Evolutionary conservation across 1,139 yeast species (phyloP).

Genomic region (Yamadazyma conglobata): DNA sequence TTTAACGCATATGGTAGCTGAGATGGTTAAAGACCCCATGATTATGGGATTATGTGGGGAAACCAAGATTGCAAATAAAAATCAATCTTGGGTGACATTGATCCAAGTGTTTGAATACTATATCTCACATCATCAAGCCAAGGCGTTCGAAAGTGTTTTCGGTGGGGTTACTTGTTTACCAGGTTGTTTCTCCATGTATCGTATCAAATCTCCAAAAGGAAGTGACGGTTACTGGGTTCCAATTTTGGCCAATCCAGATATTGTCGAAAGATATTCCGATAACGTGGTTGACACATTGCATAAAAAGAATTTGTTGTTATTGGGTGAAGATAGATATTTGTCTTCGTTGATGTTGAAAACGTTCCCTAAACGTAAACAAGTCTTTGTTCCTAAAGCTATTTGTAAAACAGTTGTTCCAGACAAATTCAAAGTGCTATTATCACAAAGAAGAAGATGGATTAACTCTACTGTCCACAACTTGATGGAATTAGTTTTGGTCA

Average conservation of each 20-base stretch:
- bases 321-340: constrained; percentile 92
- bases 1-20: constrained; percentile 87
- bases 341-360: constrained; percentile 88
- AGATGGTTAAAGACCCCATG: constrained; percentile 85
- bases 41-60: constrained; percentile 98
- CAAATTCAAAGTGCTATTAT: constrained; percentile 70
- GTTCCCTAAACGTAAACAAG: constrained; percentile 87
- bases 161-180: constrained; percentile 98
- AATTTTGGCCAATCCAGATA: constrained; percentile 90
- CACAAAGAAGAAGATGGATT: constrained; percentile 98
- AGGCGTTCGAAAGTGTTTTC: constrained; percentile 93
- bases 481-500: constrained; percentile 83
- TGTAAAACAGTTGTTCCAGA: constrained; percentile 94
- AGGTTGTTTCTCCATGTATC: constrained; percentile 95
- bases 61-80: constrained; percentile 87
- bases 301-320: constrained; percentile 77
- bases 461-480: constrained; percentile 95
- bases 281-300: constrained; percentile 86
- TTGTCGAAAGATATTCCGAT: constrained; percentile 91
- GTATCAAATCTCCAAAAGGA: constrained; percentile 92
- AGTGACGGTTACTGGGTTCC: constrained; percentile 95
- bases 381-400: constrained; percentile 93
- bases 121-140: constrained; percentile 93
- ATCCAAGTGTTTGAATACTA: constrained; percentile 96
- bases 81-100: constrained; percentile 86